phyloP scores from a whole-genome alignment of 2,329 filamentous ascomycete species.

The Microdochium paspali region DNA sequence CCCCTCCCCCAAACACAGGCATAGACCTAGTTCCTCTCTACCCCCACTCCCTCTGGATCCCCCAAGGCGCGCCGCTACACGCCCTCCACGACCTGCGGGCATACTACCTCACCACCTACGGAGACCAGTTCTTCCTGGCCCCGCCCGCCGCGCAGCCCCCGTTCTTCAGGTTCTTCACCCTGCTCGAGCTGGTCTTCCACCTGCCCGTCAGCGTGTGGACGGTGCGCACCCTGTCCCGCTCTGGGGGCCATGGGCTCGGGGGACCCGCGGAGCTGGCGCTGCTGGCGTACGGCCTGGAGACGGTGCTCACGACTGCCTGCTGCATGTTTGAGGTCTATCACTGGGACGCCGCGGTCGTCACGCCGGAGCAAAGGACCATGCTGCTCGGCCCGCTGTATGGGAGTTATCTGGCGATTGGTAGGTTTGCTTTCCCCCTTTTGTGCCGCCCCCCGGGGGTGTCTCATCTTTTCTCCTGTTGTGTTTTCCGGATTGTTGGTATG shows the following conservation, averaged over 20 bases:
- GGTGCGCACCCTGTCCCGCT: slow-evolving; percentile 24
- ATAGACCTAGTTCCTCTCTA: slow-evolving; percentile 46
- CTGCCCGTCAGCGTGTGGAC: slow-evolving; percentile 41
- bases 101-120: slow-evolving; percentile 36
- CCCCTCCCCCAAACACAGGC: slow-evolving; percentile 21
- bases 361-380: slow-evolving; percentile 30
- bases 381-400: slow-evolving; percentile 40
- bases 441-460: too few relatives aligned
- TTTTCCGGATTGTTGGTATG: background rate
- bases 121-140: slow-evolving; percentile 42
- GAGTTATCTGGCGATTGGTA: slow-evolving; percentile 43
- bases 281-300: slow-evolving; percentile 40
- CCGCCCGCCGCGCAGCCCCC: slow-evolving; percentile 23
- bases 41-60: slow-evolving; percentile 33
- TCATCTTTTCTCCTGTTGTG: slow-evolving; percentile 6
- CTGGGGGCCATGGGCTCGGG: slow-evolving; percentile 17
- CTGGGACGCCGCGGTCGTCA: slow-evolving; percentile 37
- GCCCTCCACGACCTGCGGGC: slow-evolving; percentile 33
- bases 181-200: slow-evolving; percentile 39
- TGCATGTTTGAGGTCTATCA: slow-evolving; percentile 40
- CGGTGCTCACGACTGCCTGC: slow-evolving; percentile 38
- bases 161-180: slow-evolving; percentile 43
- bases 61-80: slow-evolving; percentile 33
- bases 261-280: slow-evolving; percentile 37
- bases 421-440: too few relatives aligned